These are phyloP conservation scores for Sugiyamaella valdiviana DNA, from an alignment of 805 yeast species.

Conservation along the genomic window DNA sequence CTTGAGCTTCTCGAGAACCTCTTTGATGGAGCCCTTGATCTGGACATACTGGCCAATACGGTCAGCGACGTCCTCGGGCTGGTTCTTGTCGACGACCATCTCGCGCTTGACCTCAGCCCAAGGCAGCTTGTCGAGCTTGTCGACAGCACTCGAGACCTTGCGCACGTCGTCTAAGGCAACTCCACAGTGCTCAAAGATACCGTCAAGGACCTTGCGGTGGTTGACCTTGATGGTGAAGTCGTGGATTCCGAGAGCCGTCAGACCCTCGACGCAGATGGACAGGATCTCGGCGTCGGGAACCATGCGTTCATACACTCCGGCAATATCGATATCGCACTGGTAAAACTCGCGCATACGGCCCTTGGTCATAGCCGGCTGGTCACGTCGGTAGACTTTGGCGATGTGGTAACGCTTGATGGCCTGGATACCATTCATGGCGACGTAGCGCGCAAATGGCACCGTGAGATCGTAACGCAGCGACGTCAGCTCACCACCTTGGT, in stretches of 20 bases:
- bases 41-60: constrained; percentile 87
- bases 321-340: constrained; percentile 97
- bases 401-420: constrained; percentile 91
- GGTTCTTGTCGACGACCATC: constrained; percentile 86
- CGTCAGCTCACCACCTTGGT: constrained; percentile 97
- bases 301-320: constrained; percentile 89
- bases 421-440: constrained; percentile 90
- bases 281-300: constrained; percentile 92
- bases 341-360: constrained; percentile 99
- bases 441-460: constrained; percentile 96
- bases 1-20: constrained; percentile 46
- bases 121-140: constrained; percentile 89
- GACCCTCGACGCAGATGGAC: constrained; percentile 76
- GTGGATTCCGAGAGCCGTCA: constrained; percentile 71
- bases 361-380: constrained; percentile 99
- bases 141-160: constrained; percentile 90
- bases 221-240: constrained; percentile 90
- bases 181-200: constrained; percentile 92
- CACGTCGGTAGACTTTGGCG: constrained; percentile 98
- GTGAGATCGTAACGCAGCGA: constrained; percentile 94
- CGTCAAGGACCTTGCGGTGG: constrained; percentile 94
- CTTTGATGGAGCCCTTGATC: constrained; percentile 54
- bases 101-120: constrained; percentile 93
- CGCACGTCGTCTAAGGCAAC: constrained; percentile 91
- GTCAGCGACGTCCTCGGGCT: constrained; percentile 87